Evolutionary conservation across 768 basidiomycete species (phyloP).

Genomic region (Hygrocybe punicea): DNA sequence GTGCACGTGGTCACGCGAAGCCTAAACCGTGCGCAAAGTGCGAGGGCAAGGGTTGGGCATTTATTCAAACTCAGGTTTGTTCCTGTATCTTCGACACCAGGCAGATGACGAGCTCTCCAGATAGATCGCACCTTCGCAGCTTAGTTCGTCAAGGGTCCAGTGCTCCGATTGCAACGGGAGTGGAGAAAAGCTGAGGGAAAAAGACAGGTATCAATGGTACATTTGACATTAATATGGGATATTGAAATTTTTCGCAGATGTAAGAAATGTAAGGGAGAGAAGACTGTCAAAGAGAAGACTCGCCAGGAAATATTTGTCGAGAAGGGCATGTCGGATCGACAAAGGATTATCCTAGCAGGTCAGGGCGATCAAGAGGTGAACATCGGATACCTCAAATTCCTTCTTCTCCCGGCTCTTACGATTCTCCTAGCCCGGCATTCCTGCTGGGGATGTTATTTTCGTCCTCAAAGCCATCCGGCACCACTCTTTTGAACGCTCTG

Average conservation of each 20-base stretch:
- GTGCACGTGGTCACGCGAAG: conserved; percentile 80
- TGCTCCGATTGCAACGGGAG: conserved; percentile 70
- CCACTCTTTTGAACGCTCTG: conserved; percentile 77
- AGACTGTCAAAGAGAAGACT: conserved; percentile 82
- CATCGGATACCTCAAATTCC: neutral
- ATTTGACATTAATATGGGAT: neutral
- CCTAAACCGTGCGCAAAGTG: conserved; percentile 79
- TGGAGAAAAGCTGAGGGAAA: conserved; percentile 74
- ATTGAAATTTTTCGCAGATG: conserved; percentile 51
- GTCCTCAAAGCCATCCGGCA: conserved; percentile 66
- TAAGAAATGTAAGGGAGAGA: conserved; percentile 91
- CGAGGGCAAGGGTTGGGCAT: conserved; percentile 78
- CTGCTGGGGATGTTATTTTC: conserved; percentile 90
- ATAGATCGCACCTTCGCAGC: conserved; percentile 44
- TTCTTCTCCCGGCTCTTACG: conserved; percentile 1
- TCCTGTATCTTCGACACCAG: neutral
- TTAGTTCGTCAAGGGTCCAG: conserved; percentile 49
- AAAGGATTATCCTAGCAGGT: conserved; percentile 84
- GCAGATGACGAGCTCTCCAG: neutral
- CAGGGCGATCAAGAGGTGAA: conserved; percentile 87
- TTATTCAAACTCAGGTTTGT: conserved; percentile 52
- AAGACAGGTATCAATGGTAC: conserved; percentile 60
- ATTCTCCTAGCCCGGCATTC: conserved; percentile 67
- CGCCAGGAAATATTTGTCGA: conserved; percentile 85
- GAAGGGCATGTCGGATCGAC: conserved; percentile 78